phyloP scores from a whole-genome alignment of 768 basidiomycete species.

The Naganishia vaughanmartiniae region DNA sequence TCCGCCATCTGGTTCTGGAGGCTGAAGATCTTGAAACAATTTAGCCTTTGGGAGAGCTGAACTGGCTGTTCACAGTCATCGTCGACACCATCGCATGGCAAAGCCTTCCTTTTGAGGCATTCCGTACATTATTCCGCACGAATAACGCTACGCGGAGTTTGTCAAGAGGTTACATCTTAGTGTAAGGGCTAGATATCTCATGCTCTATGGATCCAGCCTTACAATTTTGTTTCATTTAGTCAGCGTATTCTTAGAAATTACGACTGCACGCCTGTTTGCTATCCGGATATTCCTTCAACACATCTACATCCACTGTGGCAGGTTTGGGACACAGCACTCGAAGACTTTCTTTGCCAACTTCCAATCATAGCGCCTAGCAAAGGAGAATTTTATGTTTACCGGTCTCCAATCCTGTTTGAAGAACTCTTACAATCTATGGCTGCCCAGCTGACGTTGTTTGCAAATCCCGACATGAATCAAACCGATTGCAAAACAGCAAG shows the following conservation, averaged over 20 bases:
- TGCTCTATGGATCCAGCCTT: not conserved
- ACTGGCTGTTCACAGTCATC: slow-evolving; percentile 29
- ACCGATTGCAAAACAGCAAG: slow-evolving; percentile 2
- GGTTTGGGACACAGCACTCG: slow-evolving; percentile 30
- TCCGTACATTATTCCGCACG: slow-evolving; percentile 29
- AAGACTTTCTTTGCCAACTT: slow-evolving; percentile 31
- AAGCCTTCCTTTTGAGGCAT: slow-evolving; percentile 6
- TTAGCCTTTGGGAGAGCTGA: slow-evolving; percentile 31
- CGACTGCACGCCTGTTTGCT: slow-evolving; percentile 30
- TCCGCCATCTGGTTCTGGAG: no score
- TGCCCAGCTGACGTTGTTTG: slow-evolving; percentile 26
- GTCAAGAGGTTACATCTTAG: slow-evolving; percentile 30
- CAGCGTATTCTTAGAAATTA: slow-evolving; percentile 28
- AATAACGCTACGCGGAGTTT: slow-evolving; percentile 20
- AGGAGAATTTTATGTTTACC: slow-evolving; percentile 25
- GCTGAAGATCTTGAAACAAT: not conserved
- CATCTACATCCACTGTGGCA: slow-evolving; percentile 33
- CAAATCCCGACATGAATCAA: not conserved
- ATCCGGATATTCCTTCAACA: slow-evolving; percentile 29
- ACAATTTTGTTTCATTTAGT: slow-evolving; percentile 1
- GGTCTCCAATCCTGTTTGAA: slow-evolving; percentile 27
- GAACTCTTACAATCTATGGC: slow-evolving; percentile 28
- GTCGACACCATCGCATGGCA: slow-evolving; percentile 35
- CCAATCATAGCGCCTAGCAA: slow-evolving; percentile 9
- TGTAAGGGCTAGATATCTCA: slow-evolving; percentile 15